These are phyloP conservation scores for Trichoderma brevicompactum DNA, from an alignment of 2,329 filamentous ascomycete species.

Conservation along the genomic window DNA sequence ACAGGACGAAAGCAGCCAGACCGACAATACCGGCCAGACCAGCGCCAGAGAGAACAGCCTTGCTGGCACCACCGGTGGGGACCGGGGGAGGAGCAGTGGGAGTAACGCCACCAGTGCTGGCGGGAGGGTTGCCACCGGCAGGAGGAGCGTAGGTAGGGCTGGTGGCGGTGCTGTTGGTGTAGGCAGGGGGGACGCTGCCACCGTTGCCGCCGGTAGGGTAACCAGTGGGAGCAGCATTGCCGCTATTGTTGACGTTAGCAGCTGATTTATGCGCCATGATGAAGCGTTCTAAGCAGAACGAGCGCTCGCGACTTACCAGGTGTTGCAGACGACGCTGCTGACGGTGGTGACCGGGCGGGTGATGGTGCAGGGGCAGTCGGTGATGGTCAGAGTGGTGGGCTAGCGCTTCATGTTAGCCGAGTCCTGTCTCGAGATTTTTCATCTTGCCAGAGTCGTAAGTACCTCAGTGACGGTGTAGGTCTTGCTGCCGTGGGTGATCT, in stretches of 20 bases:
- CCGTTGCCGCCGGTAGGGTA: constrained; percentile 33
- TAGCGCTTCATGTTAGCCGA: constrained; percentile 14
- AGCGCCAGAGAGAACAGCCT: constrained; percentile 60
- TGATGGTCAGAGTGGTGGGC: constrained; percentile 71
- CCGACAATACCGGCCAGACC: constrained; percentile 64
- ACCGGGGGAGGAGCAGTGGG: constrained; percentile 41
- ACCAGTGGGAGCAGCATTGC: constrained; percentile 42
- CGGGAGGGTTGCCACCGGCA: constrained; percentile 36
- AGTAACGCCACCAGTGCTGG: constrained; percentile 34
- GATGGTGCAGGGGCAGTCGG: constrained; percentile 72
- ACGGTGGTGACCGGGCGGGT: constrained; percentile 61
- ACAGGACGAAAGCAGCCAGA: constrained; percentile 62
- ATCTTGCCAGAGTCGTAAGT: constrained; percentile 37
- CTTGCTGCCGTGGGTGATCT: constrained; percentile 64
- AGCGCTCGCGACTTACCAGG: constrained; percentile 50
- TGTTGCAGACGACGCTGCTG: constrained; percentile 57
- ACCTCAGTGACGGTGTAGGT: constrained; percentile 73
- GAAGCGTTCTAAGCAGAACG: too few species aligned
- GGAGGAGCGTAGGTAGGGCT: constrained; percentile 47
- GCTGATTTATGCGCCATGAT: neutral
- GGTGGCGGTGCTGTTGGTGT: constrained; percentile 39
- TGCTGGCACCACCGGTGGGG: constrained; percentile 61
- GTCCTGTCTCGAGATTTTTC: neutral
- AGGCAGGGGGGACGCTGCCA: constrained; percentile 41
- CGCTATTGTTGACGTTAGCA: constrained; percentile 36